Conservation (phyloP, 257 asterid species). For the Primulina tabacum region DNA sequence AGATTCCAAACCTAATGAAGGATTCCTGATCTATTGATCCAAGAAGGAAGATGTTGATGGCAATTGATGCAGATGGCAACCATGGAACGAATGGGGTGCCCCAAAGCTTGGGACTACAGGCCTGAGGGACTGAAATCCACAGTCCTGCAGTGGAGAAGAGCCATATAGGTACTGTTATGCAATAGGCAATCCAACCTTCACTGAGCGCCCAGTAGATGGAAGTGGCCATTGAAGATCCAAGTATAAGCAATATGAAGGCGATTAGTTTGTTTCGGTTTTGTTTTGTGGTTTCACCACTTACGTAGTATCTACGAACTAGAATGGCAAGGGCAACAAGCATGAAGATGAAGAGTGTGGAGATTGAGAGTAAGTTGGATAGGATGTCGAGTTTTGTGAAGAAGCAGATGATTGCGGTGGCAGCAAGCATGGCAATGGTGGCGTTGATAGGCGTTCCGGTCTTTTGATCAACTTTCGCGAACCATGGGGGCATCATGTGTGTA, state of each 20-base stretch:
- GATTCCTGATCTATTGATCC: constrained; percentile 53
- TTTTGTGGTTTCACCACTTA: constrained; percentile 38
- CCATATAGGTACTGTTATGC: constrained; percentile 53
- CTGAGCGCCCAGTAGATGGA: constrained; percentile 50
- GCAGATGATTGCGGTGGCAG: constrained; percentile 51
- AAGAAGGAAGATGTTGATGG: constrained; percentile 54
- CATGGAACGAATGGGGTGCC: constrained; percentile 70
- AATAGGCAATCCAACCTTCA: constrained; percentile 44
- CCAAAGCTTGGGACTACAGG: constrained; percentile 52
- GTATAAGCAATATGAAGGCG: constrained; percentile 29
- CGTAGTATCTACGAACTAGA: constrained; percentile 50
- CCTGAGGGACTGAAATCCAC: constrained; percentile 39
- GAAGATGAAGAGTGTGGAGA: constrained; percentile 60
- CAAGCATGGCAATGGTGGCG: constrained; percentile 51
- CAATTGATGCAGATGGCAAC: constrained; percentile 60
- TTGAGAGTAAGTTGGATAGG: constrained; percentile 47
- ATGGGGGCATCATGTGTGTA: constrained; percentile 70
- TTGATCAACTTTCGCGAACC: constrained; percentile 58
- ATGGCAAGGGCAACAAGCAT: constrained; percentile 58
- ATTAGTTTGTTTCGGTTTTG: constrained; percentile 47
- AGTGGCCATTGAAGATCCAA: constrained; percentile 45
- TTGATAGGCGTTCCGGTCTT: constrained; percentile 61
- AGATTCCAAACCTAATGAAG: constrained; percentile 43
- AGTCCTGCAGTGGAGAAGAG: constrained; percentile 41
- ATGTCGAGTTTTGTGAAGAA: constrained; percentile 53